Evolutionary conservation across 371 early-diverging fungal genomes (phyloP).

Genomic region (Choanephora cucurbitarum): DNA sequence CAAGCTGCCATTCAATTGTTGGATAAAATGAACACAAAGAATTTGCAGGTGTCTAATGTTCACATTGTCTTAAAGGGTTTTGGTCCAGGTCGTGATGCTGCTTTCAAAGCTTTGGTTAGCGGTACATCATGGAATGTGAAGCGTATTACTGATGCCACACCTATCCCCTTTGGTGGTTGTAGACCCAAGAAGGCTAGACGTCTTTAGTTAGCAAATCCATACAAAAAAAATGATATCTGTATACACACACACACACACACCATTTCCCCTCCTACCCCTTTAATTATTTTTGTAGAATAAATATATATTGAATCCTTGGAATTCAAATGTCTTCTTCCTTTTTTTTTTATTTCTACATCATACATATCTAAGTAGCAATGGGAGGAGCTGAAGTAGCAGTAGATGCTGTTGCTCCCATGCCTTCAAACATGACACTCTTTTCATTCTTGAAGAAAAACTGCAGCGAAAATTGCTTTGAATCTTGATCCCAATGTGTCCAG

Average conservation of each 20-base stretch:
- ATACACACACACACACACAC: too few relatives aligned
- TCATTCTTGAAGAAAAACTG: constrained; percentile 81
- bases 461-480: constrained; percentile 82
- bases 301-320: too few relatives aligned
- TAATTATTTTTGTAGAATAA: too few relatives aligned
- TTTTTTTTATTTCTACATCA: not conserved
- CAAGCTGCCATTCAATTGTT: constrained; percentile 83
- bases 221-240: too few relatives aligned
- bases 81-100: constrained; percentile 92
- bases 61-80: constrained; percentile 89
- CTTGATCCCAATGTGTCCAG: constrained; percentile 95
- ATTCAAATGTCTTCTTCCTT: not conserved
- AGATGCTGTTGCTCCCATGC: constrained; percentile 12
- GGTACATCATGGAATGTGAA: constrained; percentile 68
- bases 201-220: too few relatives aligned
- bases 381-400: constrained; percentile 16
- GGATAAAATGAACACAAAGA: constrained; percentile 66
- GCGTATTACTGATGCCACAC: constrained; percentile 86
- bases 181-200: constrained; percentile 90
- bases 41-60: constrained; percentile 61
- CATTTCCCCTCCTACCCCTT: too few relatives aligned
- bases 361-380: constrained; percentile 14
- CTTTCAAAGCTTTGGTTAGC: constrained; percentile 79
- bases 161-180: constrained; percentile 94
- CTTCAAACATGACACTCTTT: constrained; percentile 31